Conservation (phyloP, 768 basidiomycete species). For the Collybia nuda region DNA sequence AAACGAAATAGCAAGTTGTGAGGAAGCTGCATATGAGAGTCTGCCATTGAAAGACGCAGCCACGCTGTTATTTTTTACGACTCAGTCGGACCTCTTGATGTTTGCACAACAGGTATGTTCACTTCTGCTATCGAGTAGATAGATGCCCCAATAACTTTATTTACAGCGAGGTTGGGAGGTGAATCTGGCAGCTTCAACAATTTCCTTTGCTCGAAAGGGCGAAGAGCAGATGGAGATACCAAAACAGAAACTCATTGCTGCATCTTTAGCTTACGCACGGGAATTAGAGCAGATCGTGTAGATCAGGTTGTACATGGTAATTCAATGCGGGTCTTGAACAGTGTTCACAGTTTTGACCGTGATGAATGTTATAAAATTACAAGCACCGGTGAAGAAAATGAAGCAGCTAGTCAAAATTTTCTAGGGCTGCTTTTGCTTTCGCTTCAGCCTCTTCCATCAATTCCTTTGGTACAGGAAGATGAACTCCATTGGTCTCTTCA, state of each 20-base stretch:
- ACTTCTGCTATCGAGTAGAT: neutral
- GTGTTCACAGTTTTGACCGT: neutral
- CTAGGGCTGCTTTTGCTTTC: constrained; percentile 84
- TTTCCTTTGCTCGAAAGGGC: constrained; percentile 78
- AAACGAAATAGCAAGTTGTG: constrained; percentile 96
- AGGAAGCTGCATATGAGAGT: constrained; percentile 91
- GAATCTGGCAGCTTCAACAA: constrained; percentile 62
- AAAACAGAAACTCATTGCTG: constrained; percentile 78
- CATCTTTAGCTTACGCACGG: constrained; percentile 77
- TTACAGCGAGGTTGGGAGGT: constrained; percentile 83
- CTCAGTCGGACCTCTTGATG: constrained; percentile 72
- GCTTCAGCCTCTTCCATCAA: constrained; percentile 82
- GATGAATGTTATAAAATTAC: constrained; percentile 2
- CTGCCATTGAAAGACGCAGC: constrained; percentile 89
- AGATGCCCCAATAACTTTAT: constrained; percentile 1
- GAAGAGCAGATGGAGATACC: constrained; percentile 87
- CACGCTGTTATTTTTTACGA: constrained; percentile 88
- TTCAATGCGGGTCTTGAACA: constrained; percentile 22
- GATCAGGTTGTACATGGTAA: constrained; percentile 35
- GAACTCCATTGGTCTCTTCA: constrained; percentile 75
- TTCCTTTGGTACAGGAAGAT: constrained; percentile 83
- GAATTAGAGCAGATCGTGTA: constrained; percentile 92
- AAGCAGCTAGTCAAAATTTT: constrained; percentile 45
- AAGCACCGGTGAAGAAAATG: constrained; percentile 13
- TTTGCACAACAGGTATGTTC: constrained; percentile 73